Evolutionary conservation across 2,329 filamentous ascomycete species (phyloP), one percentile per base, ranked within the genome.

Genomic region (Colletotrichum euphorbiae): DNA sequence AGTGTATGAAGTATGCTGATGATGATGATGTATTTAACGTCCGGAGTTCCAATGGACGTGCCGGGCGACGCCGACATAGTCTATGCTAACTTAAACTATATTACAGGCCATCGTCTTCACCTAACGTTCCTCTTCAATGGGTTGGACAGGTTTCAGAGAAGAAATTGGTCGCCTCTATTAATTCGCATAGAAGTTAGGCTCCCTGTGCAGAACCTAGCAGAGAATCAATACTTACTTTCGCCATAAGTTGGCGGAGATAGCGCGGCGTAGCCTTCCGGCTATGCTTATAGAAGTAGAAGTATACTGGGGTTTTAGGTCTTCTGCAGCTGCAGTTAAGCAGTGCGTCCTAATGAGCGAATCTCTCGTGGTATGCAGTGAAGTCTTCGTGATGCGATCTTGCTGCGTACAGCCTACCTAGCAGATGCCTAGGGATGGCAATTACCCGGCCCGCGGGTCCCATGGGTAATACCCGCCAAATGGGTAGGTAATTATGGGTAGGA

Each of bases 281-380:
- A 43, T 12, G 15, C 58, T 61, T 61, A 17, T n/a, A 51, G 33
- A 61, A 61, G 15, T 61, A 61, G 6, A 61, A 61, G 21, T 61
- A 9, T n/a, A 52, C 45, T 51, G 15, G 36, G 7, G 5, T 61
- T 42, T 61, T 61, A 6, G 3, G n/a, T 45, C 36, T 52, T 31
- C 43, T n/a, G 6, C n/a, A 61, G 11, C 45, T 61, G 24, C 15
- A 61, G 24, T 52, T 2, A 6, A 61, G 38, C 11, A 52, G 36
- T 52, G 21, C 3, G 4, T 61, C 36, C 12, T 61, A 11, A 3
- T 52, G 11, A 7, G 21, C 4, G 19, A 45, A 59, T 24, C 21
- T 24, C 21, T 24, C 21, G 21, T n/a, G n/a, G n/a, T n/a, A n/a
- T n/a, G n/a, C n/a, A n/a, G n/a, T n/a, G n/a, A n/a, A n/a, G n/a